phyloP scores from a whole-genome alignment of 805 yeast genomes.

The Yarrowia divulgata region DNA sequence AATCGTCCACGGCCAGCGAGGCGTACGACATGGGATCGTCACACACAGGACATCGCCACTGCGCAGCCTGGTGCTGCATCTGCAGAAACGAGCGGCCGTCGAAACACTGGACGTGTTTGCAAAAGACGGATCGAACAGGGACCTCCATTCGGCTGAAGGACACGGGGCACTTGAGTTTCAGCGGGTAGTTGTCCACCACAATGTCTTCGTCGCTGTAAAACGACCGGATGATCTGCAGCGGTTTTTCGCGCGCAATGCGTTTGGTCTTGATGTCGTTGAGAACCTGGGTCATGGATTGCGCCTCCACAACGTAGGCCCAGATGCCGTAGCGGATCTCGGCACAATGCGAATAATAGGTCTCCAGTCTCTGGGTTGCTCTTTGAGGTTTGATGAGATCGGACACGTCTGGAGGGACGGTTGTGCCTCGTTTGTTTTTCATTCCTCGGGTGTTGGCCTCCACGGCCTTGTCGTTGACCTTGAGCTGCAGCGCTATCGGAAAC shows the following conservation, averaged over 20 bases:
- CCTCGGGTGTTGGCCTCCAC: constrained; percentile 71
- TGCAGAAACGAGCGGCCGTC: constrained; percentile 78
- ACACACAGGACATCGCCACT: constrained; percentile 92
- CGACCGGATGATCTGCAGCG: constrained; percentile 56
- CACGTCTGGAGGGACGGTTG: constrained; percentile 82
- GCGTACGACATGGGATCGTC: constrained; percentile 58
- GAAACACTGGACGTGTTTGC: constrained; percentile 87
- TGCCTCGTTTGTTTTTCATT: constrained; percentile 74
- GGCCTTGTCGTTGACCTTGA: constrained; percentile 62
- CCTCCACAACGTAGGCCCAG: constrained; percentile 66
- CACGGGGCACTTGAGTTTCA: constrained; percentile 80
- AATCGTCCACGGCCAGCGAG: constrained; percentile 77
- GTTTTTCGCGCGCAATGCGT: constrained; percentile 61
- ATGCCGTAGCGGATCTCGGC: constrained; percentile 44
- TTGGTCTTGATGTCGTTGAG: constrained; percentile 54
- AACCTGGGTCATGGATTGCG: constrained; percentile 54
- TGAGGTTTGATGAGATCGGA: constrained; percentile 56
- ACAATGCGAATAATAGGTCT: constrained; percentile 23
- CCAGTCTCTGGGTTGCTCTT: constrained; percentile 5
- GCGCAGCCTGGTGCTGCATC: constrained; percentile 78
- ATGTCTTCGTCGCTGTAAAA: constrained; percentile 69
- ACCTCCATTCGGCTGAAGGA: constrained; percentile 70
- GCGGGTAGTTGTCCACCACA: constrained; percentile 67
- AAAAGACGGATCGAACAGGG: constrained; percentile 74
- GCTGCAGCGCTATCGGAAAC: constrained; percentile 76